Conservation (phyloP, 306 rosid genomes). For the Cicer yamashitae region DNA sequence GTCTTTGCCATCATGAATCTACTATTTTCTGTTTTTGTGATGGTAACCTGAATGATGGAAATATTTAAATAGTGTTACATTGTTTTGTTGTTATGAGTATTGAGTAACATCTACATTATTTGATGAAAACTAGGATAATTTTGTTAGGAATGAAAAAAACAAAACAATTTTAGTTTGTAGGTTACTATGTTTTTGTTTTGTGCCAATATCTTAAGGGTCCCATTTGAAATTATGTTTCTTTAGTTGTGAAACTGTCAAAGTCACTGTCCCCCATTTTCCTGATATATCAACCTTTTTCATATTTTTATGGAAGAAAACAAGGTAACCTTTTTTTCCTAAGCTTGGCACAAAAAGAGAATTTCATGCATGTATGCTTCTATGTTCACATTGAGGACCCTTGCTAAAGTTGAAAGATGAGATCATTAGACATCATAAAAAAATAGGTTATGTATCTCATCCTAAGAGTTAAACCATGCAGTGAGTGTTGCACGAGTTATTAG, state of each 20-base stretch:
- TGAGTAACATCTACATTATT: constrained; percentile 32
- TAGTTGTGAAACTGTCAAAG: constrained; percentile 14
- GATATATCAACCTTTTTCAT: constrained; percentile 33
- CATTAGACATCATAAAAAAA: too few relatives aligned
- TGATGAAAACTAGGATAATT: constrained; percentile 41
- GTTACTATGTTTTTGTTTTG: constrained; percentile 38
- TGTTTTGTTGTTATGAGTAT: constrained; percentile 39
- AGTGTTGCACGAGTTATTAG: too few relatives aligned
- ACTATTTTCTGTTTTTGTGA: constrained; percentile 34
- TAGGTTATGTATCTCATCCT: too few relatives aligned
- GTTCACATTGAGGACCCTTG: not conserved
- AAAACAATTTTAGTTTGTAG: not conserved
- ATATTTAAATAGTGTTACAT: constrained; percentile 34
- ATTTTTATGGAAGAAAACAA: constrained; percentile 19
- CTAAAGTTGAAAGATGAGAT: not conserved
- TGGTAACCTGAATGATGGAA: constrained; percentile 48
- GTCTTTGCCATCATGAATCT: constrained; percentile 41
- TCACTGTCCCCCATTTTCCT: constrained; percentile 27
- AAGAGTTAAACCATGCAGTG: too few relatives aligned
- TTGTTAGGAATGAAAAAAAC: not conserved
- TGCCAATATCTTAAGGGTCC: constrained; percentile 43
- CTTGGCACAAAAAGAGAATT: not conserved
- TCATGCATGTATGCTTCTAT: not conserved
- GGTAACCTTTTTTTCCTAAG: constrained; percentile 2
- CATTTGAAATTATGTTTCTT: constrained; percentile 43